A percentile compares a stretch with the other conserved stretches of the same genome.
Evolutionary conservation across 2,329 filamentous ascomycete genomes (phyloP).

Genomic region (Stemphylium lycopersici): DNA sequence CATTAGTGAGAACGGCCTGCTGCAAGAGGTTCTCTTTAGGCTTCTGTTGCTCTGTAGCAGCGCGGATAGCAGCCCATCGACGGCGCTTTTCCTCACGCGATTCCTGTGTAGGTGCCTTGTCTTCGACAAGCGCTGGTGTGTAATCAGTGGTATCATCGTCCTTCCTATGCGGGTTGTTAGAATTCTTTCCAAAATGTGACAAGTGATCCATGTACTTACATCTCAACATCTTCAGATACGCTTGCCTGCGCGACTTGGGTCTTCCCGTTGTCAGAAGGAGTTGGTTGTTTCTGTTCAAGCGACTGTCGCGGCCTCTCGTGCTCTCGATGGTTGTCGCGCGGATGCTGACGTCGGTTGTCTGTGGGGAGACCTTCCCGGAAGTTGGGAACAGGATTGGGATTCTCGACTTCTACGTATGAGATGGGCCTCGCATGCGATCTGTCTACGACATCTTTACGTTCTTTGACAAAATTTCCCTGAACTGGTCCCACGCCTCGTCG

Average conservation of each 20-base stretch:
- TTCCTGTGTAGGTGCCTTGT: slow-evolving; percentile 37
- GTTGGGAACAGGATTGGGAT: slow-evolving; percentile 49
- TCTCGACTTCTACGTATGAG: slow-evolving; percentile 46
- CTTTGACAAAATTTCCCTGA: slow-evolving; percentile 14
- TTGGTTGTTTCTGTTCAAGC: slow-evolving; percentile 12
- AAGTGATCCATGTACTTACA: slow-evolving; percentile 16
- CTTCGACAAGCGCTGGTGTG: slow-evolving; percentile 25
- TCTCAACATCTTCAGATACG: slow-evolving; percentile 22
- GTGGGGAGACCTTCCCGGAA: slow-evolving; percentile 25
- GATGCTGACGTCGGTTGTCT: slow-evolving; percentile 7
- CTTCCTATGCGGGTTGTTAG: slow-evolving; percentile 24
- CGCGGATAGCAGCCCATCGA: slow-evolving; percentile 42
- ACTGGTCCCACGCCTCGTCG: slow-evolving; percentile 59
- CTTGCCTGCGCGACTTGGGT: slow-evolving; percentile 4
- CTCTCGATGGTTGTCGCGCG: slow-evolving; percentile 5
- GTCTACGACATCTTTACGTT: slow-evolving; percentile 15
- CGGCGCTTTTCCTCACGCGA: slow-evolving; percentile 43
- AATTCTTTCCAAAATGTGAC: not conserved
- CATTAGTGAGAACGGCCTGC: slow-evolving; percentile 71
- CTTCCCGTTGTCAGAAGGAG: slow-evolving; percentile 6
- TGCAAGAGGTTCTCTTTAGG: slow-evolving; percentile 70
- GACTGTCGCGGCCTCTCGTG: slow-evolving; percentile 7
- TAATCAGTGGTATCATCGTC: slow-evolving; percentile 28
- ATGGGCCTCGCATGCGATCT: slow-evolving; percentile 30
- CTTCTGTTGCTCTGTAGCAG: slow-evolving; percentile 50